phyloP scores from a whole-genome alignment of 2,329 filamentous ascomycete species.

The Aspergillus clavatus region DNA sequence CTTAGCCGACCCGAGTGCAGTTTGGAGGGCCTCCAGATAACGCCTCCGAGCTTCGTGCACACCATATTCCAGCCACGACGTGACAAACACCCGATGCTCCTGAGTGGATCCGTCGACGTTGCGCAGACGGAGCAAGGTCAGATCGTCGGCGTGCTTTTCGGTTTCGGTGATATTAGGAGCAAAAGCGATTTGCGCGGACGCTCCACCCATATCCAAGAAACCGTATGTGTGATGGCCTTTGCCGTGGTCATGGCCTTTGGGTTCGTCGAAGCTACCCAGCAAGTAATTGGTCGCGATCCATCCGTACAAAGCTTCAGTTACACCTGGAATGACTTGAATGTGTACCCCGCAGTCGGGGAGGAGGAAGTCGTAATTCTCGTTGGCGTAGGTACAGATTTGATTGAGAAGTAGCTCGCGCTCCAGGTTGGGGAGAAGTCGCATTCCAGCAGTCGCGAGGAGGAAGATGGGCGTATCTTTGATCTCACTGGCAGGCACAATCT shows the following conservation, averaged over 20 bases:
- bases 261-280: conserved; percentile 80
- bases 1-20: conserved; percentile 51
- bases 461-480: conserved; percentile 85
- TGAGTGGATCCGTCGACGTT: conserved; percentile 70
- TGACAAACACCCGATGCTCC: conserved; percentile 89
- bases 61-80: conserved; percentile 96
- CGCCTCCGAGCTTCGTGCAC: conserved; percentile 84
- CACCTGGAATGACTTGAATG: conserved; percentile 89
- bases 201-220: conserved; percentile 97
- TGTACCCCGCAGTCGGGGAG: conserved; percentile 86
- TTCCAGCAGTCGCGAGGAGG: conserved; percentile 90
- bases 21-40: conserved; percentile 72
- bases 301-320: conserved; percentile 92
- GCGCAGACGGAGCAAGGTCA: conserved; percentile 80
- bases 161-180: conserved; percentile 90
- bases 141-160: conserved; percentile 79
- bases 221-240: conserved; percentile 92
- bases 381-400: conserved; percentile 78
- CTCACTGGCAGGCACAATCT: conserved; percentile 69
- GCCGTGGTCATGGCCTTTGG: conserved; percentile 70
- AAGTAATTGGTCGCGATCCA: conserved; percentile 98
- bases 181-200: conserved; percentile 96
- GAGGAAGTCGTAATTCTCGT: conserved; percentile 69
- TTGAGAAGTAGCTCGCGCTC: conserved; percentile 69
- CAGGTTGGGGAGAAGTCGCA: conserved; percentile 72